A percentile compares a stretch with the other conserved stretches of the same genome.
Conservation (phyloP, 345 rosid species). For the Salix exigua region DNA sequence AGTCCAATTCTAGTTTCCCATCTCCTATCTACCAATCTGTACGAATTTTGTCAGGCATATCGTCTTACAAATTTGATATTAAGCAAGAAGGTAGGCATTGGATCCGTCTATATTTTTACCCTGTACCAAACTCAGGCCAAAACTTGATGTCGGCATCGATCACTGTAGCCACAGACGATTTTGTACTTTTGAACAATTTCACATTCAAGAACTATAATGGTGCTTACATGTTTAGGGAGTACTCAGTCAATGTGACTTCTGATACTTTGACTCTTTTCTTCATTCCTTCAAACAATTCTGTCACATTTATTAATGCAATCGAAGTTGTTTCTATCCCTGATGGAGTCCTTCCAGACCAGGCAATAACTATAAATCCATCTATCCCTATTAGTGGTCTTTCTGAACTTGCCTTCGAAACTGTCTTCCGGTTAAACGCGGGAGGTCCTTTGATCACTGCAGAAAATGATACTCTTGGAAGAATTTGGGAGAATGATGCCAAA, state of each 20-base stretch:
- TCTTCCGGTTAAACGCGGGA: constrained; percentile 87
- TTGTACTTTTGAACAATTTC: constrained; percentile 85
- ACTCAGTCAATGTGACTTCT: constrained; percentile 74
- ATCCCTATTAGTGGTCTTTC: constrained; percentile 61
- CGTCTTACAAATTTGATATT: constrained; percentile 72
- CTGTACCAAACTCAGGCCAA: constrained; percentile 47
- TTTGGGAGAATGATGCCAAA: constrained; percentile 78
- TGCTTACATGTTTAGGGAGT: constrained; percentile 81
- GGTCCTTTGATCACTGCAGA: constrained; percentile 82
- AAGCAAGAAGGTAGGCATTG: constrained; percentile 77
- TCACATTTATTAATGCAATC: constrained; percentile 83
- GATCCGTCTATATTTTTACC: constrained; percentile 92
- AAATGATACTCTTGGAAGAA: constrained; percentile 89
- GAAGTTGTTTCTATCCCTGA: constrained; percentile 89
- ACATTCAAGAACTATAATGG: constrained; percentile 59
- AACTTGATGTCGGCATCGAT: constrained; percentile 57
- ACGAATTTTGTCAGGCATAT: constrained; percentile 63
- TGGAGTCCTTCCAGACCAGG: constrained; percentile 69
- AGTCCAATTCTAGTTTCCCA: constrained; percentile 45
- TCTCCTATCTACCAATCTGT: constrained; percentile 71
- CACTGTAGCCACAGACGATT: constrained; percentile 65
- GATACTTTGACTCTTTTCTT: constrained; percentile 56
- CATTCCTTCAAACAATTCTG: constrained; percentile 69
- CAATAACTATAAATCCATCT: constrained; percentile 59
- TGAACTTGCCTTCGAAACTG: constrained; percentile 67